Base-by-base conservation (phyloP, 1,139 yeast genomes). In the Lodderomyces jiufengensis region DNA sequence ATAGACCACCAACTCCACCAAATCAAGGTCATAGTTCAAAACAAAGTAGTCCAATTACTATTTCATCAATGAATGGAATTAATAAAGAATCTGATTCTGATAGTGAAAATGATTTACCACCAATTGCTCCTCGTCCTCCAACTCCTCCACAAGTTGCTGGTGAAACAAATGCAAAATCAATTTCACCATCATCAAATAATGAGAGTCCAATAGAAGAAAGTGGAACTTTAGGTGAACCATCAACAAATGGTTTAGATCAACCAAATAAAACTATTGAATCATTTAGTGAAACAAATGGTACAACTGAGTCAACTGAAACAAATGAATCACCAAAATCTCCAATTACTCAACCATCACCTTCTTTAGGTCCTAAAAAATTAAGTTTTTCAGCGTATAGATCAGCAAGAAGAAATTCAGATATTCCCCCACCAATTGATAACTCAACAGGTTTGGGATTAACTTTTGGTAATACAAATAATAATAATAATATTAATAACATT, bases 61-160 rank as follows among this genome's bases (percentile, higher is more conserved):
- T n/a, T n/a, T n/a, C n/a, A n/a, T n/a, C n/a, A n/a, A n/a, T n/a
- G n/a, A n/a, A n/a, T n/a, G n/a, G n/a, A n/a, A n/a, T n/a, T n/a
- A n/a, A n/a, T n/a, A n/a, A n/a, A n/a, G n/a, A n/a, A n/a, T n/a
- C 30, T 11, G 22, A 18, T 18, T 13, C 23, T 4, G 22, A 9
- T 16, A 22, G 23, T 27, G 30, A 9, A 8, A 16, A n/a, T 18
- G 13, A 27, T 16, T 13, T 9, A 5, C 10, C 30, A 15, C 13
- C 5, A 11, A 16, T 27, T 16, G 30, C 15, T 10, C 20, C 20
- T 21, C 18, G 26, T 12, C 26, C 34, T 11, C 27, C 34, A 9
- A 18, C 38, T 23, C 31, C 34, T 7, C 22, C 34, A 15, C 27
- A 32, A n/a, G n/a, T n/a, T n/a, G 31, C 32, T 16, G 24, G 30